A percentile compares a stretch with the other conserved stretches of the same genome.
These are phyloP conservation scores for Fraxinus dipetala DNA, from an alignment of 305 asterid genomes.

Conservation along the genomic window DNA sequence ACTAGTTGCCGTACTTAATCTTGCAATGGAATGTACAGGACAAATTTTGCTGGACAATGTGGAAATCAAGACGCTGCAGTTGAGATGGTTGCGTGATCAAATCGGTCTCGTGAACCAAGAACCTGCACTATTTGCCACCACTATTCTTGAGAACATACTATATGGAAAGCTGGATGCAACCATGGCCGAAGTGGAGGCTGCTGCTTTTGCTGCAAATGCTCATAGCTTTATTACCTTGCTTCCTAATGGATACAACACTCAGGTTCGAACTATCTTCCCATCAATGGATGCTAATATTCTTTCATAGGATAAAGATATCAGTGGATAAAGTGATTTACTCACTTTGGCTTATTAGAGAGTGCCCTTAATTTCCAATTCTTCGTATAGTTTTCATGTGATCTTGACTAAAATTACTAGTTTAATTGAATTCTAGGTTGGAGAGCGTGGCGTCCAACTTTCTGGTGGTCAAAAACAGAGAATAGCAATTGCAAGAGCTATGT, in stretches of 20 bases:
- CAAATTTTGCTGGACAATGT: conserved; percentile 78
- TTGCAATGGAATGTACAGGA: conserved; percentile 42
- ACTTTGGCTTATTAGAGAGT: background rate
- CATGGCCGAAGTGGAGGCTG: conserved; percentile 88
- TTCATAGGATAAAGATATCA: background rate
- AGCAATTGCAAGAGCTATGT: conserved; percentile 8
- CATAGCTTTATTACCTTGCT: conserved; percentile 84
- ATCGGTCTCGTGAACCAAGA: conserved; percentile 98
- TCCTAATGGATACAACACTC: conserved; percentile 92
- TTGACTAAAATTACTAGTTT: background rate
- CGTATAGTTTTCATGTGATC: background rate
- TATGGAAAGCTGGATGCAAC: conserved; percentile 94
- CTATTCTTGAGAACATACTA: conserved; percentile 85
- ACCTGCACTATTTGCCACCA: conserved; percentile 97
- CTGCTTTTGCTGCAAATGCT: conserved; percentile 92
- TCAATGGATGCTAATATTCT: background rate
- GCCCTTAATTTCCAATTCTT: background rate
- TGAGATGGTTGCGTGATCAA: conserved; percentile 89
- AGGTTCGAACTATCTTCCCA: conserved; percentile 29
- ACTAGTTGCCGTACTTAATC: conserved; percentile 5
- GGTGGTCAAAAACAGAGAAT: conserved; percentile 10
- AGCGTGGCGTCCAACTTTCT: background rate
- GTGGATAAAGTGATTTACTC: background rate
- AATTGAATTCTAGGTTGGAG: background rate
- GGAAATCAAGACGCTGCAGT: conserved; percentile 75